Conservation (phyloP, 495 filamentous ascomycete genomes). For the Cryomyces antarcticus region DNA sequence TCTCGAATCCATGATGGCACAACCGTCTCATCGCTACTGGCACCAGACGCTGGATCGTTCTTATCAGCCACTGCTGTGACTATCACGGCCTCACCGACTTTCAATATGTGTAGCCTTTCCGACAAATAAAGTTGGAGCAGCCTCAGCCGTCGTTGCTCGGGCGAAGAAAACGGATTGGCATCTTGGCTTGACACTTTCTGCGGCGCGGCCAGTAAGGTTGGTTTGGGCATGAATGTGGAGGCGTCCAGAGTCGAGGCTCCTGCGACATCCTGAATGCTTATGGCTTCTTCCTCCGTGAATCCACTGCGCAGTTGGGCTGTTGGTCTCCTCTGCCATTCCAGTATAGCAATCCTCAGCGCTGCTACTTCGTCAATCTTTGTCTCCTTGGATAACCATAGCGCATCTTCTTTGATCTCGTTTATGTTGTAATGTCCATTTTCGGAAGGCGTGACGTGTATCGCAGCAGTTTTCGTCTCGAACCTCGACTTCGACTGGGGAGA, state of each 20-base stretch:
- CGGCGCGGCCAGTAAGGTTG: constrained; percentile 16
- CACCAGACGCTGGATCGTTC: too few relatives aligned
- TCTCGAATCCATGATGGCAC: too few relatives aligned
- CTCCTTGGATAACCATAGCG: constrained; percentile 62
- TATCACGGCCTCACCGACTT: constrained; percentile 19
- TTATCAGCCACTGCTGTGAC: background rate
- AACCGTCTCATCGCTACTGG: too few relatives aligned
- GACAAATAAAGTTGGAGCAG: constrained; percentile 47
- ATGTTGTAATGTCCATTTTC: constrained; percentile 50
- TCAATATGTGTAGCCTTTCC: constrained; percentile 40
- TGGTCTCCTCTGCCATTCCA: constrained; percentile 68
- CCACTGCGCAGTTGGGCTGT: constrained; percentile 40
- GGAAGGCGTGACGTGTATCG: constrained; percentile 66
- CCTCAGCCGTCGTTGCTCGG: constrained; percentile 35
- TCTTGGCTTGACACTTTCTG: constrained; percentile 8
- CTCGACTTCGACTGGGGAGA: constrained; percentile 40
- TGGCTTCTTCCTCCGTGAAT: constrained; percentile 46
- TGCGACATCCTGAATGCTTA: constrained; percentile 43
- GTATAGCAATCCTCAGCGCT: constrained; percentile 56
- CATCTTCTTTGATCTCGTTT: constrained; percentile 65
- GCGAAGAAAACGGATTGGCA: constrained; percentile 30
- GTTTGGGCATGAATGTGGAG: constrained; percentile 25
- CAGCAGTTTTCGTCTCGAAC: constrained; percentile 74
- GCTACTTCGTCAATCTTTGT: constrained; percentile 60
- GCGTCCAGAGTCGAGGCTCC: constrained; percentile 34